phyloP scores from a whole-genome alignment of 1,284 basidiomycete species.

The Marasmius tenuissimus region DNA sequence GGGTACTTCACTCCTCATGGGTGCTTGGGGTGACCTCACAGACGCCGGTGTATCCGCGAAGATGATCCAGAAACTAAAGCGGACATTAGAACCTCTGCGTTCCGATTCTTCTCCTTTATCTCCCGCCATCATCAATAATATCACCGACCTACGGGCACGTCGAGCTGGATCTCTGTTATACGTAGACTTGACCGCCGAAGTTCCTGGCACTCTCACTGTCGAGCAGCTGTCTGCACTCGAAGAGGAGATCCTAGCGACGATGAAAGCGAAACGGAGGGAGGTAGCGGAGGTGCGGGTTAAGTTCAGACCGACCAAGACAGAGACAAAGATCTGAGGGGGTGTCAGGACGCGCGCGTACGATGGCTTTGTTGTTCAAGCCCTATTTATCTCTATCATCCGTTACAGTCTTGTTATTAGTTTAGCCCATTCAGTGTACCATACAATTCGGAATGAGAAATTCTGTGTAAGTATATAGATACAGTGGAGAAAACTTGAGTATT shows the following conservation, averaged over 20 bases:
- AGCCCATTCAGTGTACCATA: no score
- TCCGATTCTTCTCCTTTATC: conserved; percentile 20
- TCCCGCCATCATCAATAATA: conserved; percentile 40
- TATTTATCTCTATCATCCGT: no score
- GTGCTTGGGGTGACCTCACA: conserved; percentile 81
- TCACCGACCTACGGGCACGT: conserved; percentile 72
- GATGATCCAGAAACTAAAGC: conserved; percentile 54
- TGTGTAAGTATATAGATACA: no score
- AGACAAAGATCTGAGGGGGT: not conserved
- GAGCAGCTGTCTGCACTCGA: conserved; percentile 61
- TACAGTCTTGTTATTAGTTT: no score
- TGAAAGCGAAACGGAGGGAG: conserved; percentile 68
- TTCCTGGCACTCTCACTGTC: conserved; percentile 62
- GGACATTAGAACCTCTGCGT: conserved; percentile 57
- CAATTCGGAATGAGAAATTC: no score
- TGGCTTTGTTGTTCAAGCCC: no score
- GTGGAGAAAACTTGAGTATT: no score
- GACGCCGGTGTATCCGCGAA: conserved; percentile 77
- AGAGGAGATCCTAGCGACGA: conserved; percentile 54
- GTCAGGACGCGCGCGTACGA: no score
- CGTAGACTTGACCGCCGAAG: conserved; percentile 73
- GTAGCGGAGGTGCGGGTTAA: conserved; percentile 79
- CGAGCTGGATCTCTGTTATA: conserved; percentile 75
- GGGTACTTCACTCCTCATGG: conserved; percentile 70
- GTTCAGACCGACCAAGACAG: conserved; percentile 47